Base-by-base conservation (phyloP, 2,329 filamentous ascomycete species). In the Didymella arachidicola region DNA sequence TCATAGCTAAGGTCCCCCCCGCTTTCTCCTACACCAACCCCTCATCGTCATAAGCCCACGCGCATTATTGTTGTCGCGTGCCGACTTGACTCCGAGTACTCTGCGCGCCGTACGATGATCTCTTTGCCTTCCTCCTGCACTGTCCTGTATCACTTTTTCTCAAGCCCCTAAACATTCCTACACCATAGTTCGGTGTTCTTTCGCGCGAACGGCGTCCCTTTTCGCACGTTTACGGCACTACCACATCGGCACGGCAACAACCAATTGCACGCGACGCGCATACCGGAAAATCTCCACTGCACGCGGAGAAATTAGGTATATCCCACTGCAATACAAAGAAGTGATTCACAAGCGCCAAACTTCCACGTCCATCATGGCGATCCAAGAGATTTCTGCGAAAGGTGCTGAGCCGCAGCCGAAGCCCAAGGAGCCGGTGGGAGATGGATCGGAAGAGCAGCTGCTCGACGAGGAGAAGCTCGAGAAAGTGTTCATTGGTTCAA, bases 401-500 rank as follows among this genome's bases (percentile, higher is more conserved):
- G 64, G 54, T 34, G 26, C 66, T 38, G 64, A 75, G 50, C 67
- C 70, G 30, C 72, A 77, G 49, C 73, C 74, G 18, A 63, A 73
- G 30, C 71, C 74, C 44, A 76, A 75, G 57, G 66, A 75, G 55
- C 59, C 72, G 47, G 45, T 67, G 8, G 53, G 45, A 45, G 61
- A 71, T 52, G 59, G 53, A n/a, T 53, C 64, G 16, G 51, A 66
- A n/a, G 66, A 63, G 10, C 30, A 41, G 25, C 34, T 59, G 3
- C 65, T 75, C 25, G 70, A 76, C 47, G 73, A 76, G 53, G 60
- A 69, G 39, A 76, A 73, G 53, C 53, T 75, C 53, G 75, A 80
- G 39, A 79, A 88, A 56, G 86, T 86, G 79, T 96, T 91, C 71
- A 89, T 96, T 60, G 93, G 92, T 60, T 91, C 90, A 67, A 93